phyloP scores from a whole-genome alignment of 345 rosid species.

The Aquilaria sinensis region DNA sequence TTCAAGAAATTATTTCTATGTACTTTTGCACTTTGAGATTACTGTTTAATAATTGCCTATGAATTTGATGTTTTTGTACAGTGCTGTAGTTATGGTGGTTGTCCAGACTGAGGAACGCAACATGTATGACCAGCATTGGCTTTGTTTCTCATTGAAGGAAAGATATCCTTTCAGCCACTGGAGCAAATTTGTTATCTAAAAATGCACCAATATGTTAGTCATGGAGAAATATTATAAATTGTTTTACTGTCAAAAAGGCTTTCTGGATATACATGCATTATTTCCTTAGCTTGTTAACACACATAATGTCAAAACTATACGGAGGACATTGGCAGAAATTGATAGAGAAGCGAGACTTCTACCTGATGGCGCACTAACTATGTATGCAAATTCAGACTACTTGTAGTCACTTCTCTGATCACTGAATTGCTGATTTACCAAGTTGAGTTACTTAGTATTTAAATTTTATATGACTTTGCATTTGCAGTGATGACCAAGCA shows the following conservation, averaged over 20 bases:
- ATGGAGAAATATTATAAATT: no score
- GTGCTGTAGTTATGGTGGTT: slow-evolving; percentile 72
- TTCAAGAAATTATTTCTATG: neutral
- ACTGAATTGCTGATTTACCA: neutral
- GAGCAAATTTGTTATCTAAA: no score
- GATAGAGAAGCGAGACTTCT: slow-evolving; percentile 61
- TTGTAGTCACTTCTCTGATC: slow-evolving; percentile 7
- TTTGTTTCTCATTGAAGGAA: slow-evolving; percentile 53
- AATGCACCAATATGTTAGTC: no score
- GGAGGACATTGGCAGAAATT: slow-evolving; percentile 86
- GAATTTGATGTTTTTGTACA: slow-evolving; percentile 23
- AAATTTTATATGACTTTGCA: neutral
- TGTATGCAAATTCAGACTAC: slow-evolving; percentile 41
- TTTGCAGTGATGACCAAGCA: slow-evolving; percentile 61
- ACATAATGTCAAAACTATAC: slow-evolving; percentile 51
- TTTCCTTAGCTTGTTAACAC: slow-evolving; percentile 78
- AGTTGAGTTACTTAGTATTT: no score
- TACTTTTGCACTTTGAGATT: slow-evolving; percentile 4
- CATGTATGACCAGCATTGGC: slow-evolving; percentile 99
- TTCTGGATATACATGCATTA: no score
- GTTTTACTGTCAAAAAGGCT: no score
- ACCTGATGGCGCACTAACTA: slow-evolving; percentile 76
- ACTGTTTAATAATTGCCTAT: slow-evolving; percentile 1
- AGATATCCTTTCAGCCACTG: slow-evolving; percentile 56
- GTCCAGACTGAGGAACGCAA: slow-evolving; percentile 78